phyloP scores from a whole-genome alignment of 805 yeast genomes.

The Diddensiella santjacobensis region DNA sequence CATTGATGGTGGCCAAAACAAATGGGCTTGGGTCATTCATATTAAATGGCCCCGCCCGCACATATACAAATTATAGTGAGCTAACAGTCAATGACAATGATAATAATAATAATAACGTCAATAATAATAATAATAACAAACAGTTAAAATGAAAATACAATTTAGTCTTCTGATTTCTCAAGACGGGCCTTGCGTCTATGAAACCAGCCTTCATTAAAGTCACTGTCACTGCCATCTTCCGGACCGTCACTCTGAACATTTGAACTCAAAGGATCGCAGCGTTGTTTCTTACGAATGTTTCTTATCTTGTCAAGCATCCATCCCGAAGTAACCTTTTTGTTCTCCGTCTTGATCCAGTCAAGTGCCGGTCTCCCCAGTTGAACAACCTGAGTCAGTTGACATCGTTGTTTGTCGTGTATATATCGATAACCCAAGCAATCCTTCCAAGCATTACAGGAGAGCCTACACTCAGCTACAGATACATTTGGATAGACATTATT shows the following conservation, averaged over 20 bases:
- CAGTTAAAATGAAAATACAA: background rate
- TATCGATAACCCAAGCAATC: conserved; percentile 16
- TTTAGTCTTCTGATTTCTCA: no score
- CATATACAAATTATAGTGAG: no score
- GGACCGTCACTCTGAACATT: conserved; percentile 11
- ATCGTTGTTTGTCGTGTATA: conserved; percentile 3
- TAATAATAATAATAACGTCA: no score
- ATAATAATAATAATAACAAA: background rate
- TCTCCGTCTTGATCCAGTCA: conserved; percentile 13
- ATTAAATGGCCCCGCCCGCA: no score
- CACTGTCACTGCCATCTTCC: conserved; percentile 10
- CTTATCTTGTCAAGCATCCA: conserved; percentile 35
- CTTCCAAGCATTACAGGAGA: conserved; percentile 11
- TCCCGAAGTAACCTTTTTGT: conserved; percentile 24
- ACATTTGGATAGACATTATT: conserved; percentile 14
- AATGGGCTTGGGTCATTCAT: no score
- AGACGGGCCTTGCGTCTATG: background rate
- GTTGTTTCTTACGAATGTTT: conserved; percentile 18
- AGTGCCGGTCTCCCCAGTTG: conserved; percentile 20
- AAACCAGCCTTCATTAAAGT: conserved; percentile 21
- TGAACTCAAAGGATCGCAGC: conserved; percentile 25
- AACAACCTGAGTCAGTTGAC: conserved; percentile 6
- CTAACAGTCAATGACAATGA: no score
- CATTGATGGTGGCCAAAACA: conserved; percentile 39
- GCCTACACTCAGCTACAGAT: conserved; percentile 16